Evolutionary conservation across 805 yeast species (phyloP), one percentile per base, ranked within the genome.

Genomic region (Blastobotrys mokoenaii): DNA sequence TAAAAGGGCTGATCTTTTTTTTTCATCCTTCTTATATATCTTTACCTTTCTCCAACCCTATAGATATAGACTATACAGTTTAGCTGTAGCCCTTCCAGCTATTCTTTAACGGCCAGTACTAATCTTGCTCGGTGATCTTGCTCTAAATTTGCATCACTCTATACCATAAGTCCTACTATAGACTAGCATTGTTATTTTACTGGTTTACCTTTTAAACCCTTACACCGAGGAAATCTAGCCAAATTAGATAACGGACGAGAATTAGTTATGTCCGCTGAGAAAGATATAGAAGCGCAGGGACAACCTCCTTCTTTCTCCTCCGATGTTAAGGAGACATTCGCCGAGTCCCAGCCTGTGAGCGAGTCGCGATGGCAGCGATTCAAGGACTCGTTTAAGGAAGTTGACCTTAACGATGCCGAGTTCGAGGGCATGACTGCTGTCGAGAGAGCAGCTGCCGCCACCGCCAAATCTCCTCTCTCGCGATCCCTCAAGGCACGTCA

Each of bases 401-500:
- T 60, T 15, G 73, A 74, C 22, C 59, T 71, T 42, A 73, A 41
- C 22, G 41, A 43, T 15, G 20, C 22, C n/a, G 64, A 67, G 6
- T 30, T 57, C 68, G 45, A 60, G 54, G 54, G 62, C 8, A 40
- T 80, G 50, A 67, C 44, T n/a, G 39, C 38, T 40, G 62, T 64
- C 31, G 73, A 71, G 56, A 69, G 67, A 48, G 72, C 75, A 17
- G 68, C 70, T 30, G 57, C 61, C 17, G 59, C 58, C 14, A 63
- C 76, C 3, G 74, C 76, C 18, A 66, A 65, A 44, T 64, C 74
- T 2, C 76, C 74, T 2, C 59, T 73, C 62, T 63, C 71, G 31
- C 67, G 82, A 51, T 60, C 70, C 7, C 67, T 72, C 44, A 63
- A 62, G 50, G 53, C 69, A 5, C 70, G 87, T 57, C 89, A 82